Conservation (phyloP, 2,329 filamentous ascomycete genomes). For the Aurifilum marmelostoma region DNA sequence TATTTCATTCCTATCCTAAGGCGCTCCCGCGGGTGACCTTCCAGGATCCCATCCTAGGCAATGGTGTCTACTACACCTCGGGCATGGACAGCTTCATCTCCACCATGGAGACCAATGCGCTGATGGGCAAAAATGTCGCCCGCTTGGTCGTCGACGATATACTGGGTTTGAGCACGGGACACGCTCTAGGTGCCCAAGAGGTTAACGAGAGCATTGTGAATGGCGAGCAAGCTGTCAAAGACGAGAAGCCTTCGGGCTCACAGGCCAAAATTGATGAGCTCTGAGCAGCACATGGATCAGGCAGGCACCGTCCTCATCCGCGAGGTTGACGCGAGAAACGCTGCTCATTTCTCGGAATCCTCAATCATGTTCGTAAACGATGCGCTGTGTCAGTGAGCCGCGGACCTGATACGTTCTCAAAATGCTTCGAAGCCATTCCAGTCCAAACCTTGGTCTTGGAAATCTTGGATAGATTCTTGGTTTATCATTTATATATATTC, state of each 20-base stretch:
- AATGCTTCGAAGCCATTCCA: background rate
- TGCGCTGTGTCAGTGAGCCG: background rate
- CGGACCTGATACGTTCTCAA: background rate
- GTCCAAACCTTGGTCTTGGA: background rate
- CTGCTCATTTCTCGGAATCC: background rate
- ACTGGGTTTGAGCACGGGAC: slow-evolving; percentile 35
- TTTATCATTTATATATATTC: background rate
- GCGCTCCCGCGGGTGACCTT: slow-evolving; percentile 85
- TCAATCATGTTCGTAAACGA: background rate
- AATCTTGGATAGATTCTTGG: background rate
- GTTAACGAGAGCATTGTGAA: slow-evolving; percentile 29
- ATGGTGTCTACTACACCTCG: slow-evolving; percentile 70
- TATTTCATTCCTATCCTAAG: slow-evolving; percentile 85
- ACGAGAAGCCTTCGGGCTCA: background rate
- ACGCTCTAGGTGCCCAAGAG: slow-evolving; percentile 24
- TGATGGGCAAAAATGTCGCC: slow-evolving; percentile 89
- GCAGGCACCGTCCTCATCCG: background rate
- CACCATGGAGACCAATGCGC: slow-evolving; percentile 93
- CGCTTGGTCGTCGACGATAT: slow-evolving; percentile 68
- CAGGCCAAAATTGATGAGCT: slow-evolving; percentile 10
- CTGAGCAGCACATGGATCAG: background rate
- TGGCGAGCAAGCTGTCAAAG: slow-evolving; percentile 9
- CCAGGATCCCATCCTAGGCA: slow-evolving; percentile 73
- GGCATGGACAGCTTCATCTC: slow-evolving; percentile 93
- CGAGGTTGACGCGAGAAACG: background rate